These are phyloP conservation scores for Hansfordia pulvinata DNA, from an alignment of 2,329 filamentous ascomycete species.

Conservation along the genomic window DNA sequence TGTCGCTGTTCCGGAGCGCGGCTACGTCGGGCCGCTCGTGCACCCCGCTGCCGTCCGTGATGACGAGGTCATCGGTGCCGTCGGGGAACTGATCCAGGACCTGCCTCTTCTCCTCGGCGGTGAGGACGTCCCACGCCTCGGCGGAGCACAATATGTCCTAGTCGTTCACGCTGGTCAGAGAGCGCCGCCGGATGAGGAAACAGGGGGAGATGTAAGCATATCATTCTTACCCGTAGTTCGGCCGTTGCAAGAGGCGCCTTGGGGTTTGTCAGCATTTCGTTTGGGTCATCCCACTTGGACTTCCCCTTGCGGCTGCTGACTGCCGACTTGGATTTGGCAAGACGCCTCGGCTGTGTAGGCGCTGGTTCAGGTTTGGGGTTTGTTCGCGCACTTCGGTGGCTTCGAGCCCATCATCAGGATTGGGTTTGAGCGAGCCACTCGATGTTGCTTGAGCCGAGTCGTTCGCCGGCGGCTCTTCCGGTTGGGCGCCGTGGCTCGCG, in stretches of 20 bases:
- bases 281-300: slow-evolving; percentile 14
- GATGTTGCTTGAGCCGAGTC: too few species aligned
- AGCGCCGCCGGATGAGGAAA: slow-evolving; percentile 3
- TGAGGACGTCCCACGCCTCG: slow-evolving; percentile 22
- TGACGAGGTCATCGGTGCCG: slow-evolving; percentile 16
- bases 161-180: slow-evolving; percentile 10
- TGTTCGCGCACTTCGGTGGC: too few species aligned
- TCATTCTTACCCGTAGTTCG: slow-evolving; percentile 22
- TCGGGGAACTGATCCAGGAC: slow-evolving; percentile 23
- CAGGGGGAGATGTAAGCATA: not conserved
- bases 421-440: too few species aligned
- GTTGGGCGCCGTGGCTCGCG: too few species aligned
- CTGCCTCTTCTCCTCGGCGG: slow-evolving; percentile 15
- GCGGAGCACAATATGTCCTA: slow-evolving; percentile 22
- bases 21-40: slow-evolving; percentile 25
- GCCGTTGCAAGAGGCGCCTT: slow-evolving; percentile 19
- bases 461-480: too few species aligned
- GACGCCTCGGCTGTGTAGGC: too few species aligned
- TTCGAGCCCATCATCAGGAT: too few species aligned
- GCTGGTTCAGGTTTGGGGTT: too few species aligned
- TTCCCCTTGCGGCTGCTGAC: slow-evolving; percentile 10
- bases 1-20: slow-evolving; percentile 29
- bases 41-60: slow-evolving; percentile 20
- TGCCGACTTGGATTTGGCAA: too few species aligned
- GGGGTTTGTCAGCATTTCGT: slow-evolving; percentile 20